Conservation (phyloP, 306 rosid genomes). For the Cucumis melo region DNA sequence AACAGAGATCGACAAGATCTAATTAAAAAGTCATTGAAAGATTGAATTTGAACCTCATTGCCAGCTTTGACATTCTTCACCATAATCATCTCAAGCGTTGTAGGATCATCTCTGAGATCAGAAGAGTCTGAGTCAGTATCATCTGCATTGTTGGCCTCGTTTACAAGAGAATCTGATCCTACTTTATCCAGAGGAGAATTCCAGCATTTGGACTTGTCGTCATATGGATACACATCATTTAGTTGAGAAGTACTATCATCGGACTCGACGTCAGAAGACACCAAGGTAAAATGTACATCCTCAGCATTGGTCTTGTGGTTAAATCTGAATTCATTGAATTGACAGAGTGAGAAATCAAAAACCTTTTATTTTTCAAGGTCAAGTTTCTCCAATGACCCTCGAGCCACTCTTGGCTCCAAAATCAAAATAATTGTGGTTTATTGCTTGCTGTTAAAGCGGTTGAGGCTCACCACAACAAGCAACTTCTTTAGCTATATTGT, state of each 20-base stretch:
- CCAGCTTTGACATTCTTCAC: slow-evolving; percentile 65
- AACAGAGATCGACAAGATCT: not conserved
- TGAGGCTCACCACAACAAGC: no score
- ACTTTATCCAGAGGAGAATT: slow-evolving; percentile 15
- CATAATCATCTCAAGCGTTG: slow-evolving; percentile 67
- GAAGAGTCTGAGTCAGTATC: slow-evolving; percentile 22
- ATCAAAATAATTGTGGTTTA: no score
- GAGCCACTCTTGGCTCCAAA: no score
- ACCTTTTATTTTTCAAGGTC: no score
- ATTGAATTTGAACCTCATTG: slow-evolving; percentile 40
- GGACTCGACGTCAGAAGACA: slow-evolving; percentile 32
- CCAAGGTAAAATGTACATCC: slow-evolving; percentile 69
- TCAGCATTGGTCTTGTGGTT: slow-evolving; percentile 88
- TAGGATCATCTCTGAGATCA: slow-evolving; percentile 20
- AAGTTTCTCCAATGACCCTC: no score
- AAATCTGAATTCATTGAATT: slow-evolving; percentile 38
- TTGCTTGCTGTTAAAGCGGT: no score
- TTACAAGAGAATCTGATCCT: slow-evolving; percentile 7
- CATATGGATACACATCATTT: not conserved
- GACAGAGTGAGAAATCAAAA: slow-evolving; percentile 5
- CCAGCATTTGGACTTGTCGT: slow-evolving; percentile 13
- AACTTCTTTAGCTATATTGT: no score
- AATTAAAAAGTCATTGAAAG: not conserved
- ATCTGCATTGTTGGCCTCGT: not conserved
- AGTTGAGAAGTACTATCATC: slow-evolving; percentile 9